Conservation (phyloP, 2,329 filamentous ascomycete species). For the Sarocladiaceae sp. region DNA sequence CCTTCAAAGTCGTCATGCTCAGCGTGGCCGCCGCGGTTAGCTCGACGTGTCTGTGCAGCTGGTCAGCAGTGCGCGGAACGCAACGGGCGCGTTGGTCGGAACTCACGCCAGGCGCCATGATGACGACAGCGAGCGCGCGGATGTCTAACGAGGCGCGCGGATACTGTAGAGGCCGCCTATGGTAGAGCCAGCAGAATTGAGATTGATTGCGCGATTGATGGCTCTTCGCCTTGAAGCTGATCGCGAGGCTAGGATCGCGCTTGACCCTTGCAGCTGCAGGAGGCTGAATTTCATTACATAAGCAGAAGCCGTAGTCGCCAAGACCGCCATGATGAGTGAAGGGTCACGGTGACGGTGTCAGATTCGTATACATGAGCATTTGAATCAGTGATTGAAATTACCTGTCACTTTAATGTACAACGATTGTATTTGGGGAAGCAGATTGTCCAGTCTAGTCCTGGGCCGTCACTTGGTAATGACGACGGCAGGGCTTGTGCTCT, state of each 20-base stretch:
- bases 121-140: not conserved
- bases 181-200: no score
- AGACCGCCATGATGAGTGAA: no score
- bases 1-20: conserved; percentile 59
- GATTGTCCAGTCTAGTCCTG: no score
- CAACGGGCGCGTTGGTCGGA: not conserved
- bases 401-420: no score
- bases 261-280: not conserved
- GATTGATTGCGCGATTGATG: no score
- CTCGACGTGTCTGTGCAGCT: conserved; percentile 44
- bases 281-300: not conserved
- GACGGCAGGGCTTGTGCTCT: no score
- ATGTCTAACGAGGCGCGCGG: not conserved
- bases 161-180: not conserved
- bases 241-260: conserved; percentile 6
- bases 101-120: conserved; percentile 35
- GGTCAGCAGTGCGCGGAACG: conserved; percentile 12
- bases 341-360: no score
- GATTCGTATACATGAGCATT: not conserved
- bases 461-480: no score
- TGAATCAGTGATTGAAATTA: no score
- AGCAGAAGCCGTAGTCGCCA: not conserved
- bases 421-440: no score
- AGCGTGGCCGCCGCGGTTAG: conserved; percentile 48
- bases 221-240: no score